Base-by-base conservation (phyloP, 2,329 filamentous ascomycete genomes). In the Fusarium nisikadoi region DNA sequence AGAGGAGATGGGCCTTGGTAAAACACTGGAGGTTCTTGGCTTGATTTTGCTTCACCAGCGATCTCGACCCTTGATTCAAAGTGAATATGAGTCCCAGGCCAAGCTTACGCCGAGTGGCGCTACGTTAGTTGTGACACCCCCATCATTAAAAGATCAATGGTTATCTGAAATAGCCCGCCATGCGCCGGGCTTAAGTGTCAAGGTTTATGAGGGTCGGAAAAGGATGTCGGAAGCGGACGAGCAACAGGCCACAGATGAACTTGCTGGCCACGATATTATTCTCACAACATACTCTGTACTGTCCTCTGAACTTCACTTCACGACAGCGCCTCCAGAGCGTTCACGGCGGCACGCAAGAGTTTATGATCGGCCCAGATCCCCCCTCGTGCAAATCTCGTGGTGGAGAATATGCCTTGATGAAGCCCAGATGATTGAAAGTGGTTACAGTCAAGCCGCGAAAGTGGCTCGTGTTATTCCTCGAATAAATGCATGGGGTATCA, bases 381-480 rank as follows among this genome's bases (percentile, higher is more conserved):
- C 95, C 0, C 84, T 98, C 11, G 90, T 95, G 14, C 89, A 93
- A 73, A 89, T 98, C 23, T 90, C 87, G 3, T 98, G 94, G 94
- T 98, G 94, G 94, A 88, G 95, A 45, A 89, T 97, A 3, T 91
- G 90, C 59, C 85, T 93, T 3, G 91, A 93, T 65, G 94, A 91
- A 84, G 91, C 95, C 1, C 96, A 99, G 78, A 97, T 97, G 92
- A 91, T 98, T 45, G 95, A 98, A 79, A 95, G 90, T 72, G 94
- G 94, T 38, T 91, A 97, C 8, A 95, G 90, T 75, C 91, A 94
- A 74, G 93, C 95, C 33, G 95, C 96, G 2, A 89, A 87, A 50
- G 90, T 98, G 19, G 94, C 94, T 39, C 89, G 91, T 43, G 84
- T 92, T 31, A 92, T 99, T 68, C 94, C 95, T 47, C 89, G 96